Conservation (phyloP, 805 yeast genomes). For the Candida verbasci region DNA sequence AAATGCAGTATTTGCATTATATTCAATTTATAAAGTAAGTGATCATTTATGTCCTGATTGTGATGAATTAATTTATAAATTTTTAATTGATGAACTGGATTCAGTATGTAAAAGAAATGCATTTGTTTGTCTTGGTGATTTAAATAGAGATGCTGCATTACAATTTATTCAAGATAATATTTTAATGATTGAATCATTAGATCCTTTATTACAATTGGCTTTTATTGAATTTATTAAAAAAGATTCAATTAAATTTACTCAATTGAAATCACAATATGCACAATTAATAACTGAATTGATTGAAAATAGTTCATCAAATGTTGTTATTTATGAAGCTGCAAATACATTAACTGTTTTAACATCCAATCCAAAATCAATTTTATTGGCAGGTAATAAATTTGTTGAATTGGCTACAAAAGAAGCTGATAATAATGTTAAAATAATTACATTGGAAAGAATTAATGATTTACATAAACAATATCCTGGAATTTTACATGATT, state of each 20-base stretch:
- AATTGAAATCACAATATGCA: conserved; percentile 67
- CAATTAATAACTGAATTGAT: conserved; percentile 68
- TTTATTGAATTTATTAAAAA: conserved; percentile 87
- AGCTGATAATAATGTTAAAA: conserved; percentile 91
- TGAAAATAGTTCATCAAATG: conserved; percentile 61
- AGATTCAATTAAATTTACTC: conserved; percentile 64
- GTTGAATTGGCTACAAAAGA: conserved; percentile 87
- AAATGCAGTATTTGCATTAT: conserved; percentile 90
- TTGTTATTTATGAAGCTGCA: conserved; percentile 90
- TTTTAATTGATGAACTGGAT: conserved; percentile 80
- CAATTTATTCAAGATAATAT: conserved; percentile 73
- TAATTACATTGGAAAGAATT: conserved; percentile 85
- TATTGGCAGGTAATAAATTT: conserved; percentile 79
- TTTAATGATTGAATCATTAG: conserved; percentile 56
- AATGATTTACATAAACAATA: conserved; percentile 65
- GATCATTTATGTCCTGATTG: conserved; percentile 94
- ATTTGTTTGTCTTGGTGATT: conserved; percentile 76
- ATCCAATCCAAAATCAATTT: conserved; percentile 59
- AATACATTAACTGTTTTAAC: conserved; percentile 66
- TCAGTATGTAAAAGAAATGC: conserved; percentile 95
- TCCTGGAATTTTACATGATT: conserved; percentile 81
- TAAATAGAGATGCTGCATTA: conserved; percentile 82
- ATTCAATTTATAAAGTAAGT: conserved; percentile 74
- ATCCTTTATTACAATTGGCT: conserved; percentile 81
- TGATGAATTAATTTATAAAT: conserved; percentile 71